Evolutionary conservation across 805 yeast genomes (phyloP).

Genomic region (Metschnikowia continentalis): DNA sequence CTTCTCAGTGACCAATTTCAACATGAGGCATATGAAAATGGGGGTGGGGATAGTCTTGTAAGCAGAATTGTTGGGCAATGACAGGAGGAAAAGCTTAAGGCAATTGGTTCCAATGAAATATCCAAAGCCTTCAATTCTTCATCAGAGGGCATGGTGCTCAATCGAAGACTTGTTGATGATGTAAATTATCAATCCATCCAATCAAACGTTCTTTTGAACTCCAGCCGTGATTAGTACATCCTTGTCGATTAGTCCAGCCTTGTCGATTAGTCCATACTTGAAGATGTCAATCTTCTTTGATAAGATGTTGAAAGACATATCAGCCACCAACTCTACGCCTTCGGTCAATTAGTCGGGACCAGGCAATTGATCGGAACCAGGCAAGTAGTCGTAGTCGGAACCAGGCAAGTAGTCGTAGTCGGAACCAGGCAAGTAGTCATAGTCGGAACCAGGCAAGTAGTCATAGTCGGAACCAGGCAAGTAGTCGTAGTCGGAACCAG

Average conservation of each 20-base stretch:
- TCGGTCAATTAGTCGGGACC: constrained; percentile 42
- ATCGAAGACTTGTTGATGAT: constrained; percentile 80
- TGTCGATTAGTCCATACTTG: constrained; percentile 54
- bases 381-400: too few species aligned
- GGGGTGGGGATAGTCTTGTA: constrained; percentile 82
- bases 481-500: too few species aligned
- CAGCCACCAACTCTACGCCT: constrained; percentile 82
- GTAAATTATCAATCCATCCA: constrained; percentile 91
- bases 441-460: constrained; percentile 49
- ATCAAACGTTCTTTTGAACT: constrained; percentile 96
- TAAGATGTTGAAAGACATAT: constrained; percentile 89
- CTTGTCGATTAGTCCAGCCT: too few species aligned
- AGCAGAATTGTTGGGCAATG: constrained; percentile 80
- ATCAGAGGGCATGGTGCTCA: constrained; percentile 53
- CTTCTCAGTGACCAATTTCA: constrained; percentile 69
- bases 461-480: too few species aligned
- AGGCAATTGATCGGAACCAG: too few species aligned
- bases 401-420: too few species aligned
- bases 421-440: constrained; percentile 18
- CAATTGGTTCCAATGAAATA: constrained; percentile 83
- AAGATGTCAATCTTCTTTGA: constrained; percentile 77
- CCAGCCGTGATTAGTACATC: constrained; percentile 77
- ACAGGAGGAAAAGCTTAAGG: constrained; percentile 80
- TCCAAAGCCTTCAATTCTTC: constrained; percentile 54
- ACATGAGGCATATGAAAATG: constrained; percentile 82